Evolutionary conservation across 352 stramenopile species (phyloP), one percentile per base, ranked within the genome.

Genomic region (Aphanomyces cochlioides): DNA sequence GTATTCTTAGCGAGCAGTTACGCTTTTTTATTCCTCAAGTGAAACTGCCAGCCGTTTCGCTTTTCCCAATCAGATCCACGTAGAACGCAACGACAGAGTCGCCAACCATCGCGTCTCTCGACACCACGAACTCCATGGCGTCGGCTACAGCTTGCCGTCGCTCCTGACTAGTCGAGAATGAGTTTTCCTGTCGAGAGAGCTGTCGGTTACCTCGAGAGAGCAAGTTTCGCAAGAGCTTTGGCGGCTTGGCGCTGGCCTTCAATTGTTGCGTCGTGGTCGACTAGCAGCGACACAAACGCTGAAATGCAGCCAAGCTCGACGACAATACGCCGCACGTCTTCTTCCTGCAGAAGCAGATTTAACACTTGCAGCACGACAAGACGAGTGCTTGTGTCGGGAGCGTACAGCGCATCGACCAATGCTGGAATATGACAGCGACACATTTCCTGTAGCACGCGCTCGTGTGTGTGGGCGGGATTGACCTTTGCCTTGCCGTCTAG

Each of bases 261-360:
- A 6, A 67, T 17, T 10, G 12, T 8, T 3, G 12, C 12, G 19
- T 36, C 10, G 7, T 12, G n/a, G 38, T 67, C 39, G 2, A 67
- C 15, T 3, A 67, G 43, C 4, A 67, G 39, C 40, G 59, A 67
- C 17, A 67, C 59, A 56, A 67, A 67, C 17, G 41, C 39, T 8
- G 59, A 34, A 15, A 67, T 83, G 47, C 85, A 92, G 7, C 83
- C 82, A 43, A 90, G 56, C 67, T 90, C 83, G 59, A 90, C 68
- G 7, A 89, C 73, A 7, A 82, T 72, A 57, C 84, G 83, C n/a
- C 59, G 59, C 4, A 37, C 59, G 19, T 67, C 59, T 5, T 56
- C 59, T 54, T 67, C 59, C 39, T 54, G 39, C 4, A 67, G 39
- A 21, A 67, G n/a, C 4, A 54, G 6, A 28, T 54, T 67, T 3